phyloP scores from a whole-genome alignment of 257 asterid genomes.

The Fraxinus anomala region DNA sequence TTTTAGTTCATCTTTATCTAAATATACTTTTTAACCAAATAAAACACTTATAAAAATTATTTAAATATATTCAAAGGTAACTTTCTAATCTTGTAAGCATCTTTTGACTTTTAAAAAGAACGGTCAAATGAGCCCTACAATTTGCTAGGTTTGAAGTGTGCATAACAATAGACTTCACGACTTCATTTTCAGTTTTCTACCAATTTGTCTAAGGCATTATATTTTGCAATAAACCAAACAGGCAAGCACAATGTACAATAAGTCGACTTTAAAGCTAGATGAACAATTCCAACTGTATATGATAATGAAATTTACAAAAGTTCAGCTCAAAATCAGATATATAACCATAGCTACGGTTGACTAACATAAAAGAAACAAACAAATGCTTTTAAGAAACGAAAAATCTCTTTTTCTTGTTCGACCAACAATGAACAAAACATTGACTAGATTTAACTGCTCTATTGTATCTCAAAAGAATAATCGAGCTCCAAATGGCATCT shows the following conservation, averaged over 20 bases:
- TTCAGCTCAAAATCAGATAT: background rate
- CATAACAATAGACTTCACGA: background rate
- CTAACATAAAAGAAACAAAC: background rate
- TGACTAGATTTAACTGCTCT: constrained; percentile 30
- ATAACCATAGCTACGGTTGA: background rate
- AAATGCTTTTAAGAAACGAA: background rate
- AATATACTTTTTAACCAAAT: too few relatives aligned
- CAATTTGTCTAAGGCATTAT: background rate
- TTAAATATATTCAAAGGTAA: too few relatives aligned
- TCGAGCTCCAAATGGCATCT: constrained; percentile 66
- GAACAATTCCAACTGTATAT: background rate
- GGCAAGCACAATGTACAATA: background rate
- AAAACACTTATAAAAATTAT: too few relatives aligned
- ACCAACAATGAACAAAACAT: constrained; percentile 21
- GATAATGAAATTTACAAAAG: background rate
- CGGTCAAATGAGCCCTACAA: too few relatives aligned
- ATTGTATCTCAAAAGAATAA: constrained; percentile 65
- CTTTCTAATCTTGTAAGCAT: too few relatives aligned
- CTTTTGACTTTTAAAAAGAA: too few relatives aligned
- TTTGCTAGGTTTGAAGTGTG: too few relatives aligned
- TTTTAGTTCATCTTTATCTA: too few relatives aligned
- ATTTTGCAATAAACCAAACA: background rate
- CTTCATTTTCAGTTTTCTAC: background rate
- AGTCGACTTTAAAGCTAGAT: too few relatives aligned
- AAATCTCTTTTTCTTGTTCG: background rate